Base-by-base conservation (phyloP, 306 rosid species). In the Castanea crenata region DNA sequence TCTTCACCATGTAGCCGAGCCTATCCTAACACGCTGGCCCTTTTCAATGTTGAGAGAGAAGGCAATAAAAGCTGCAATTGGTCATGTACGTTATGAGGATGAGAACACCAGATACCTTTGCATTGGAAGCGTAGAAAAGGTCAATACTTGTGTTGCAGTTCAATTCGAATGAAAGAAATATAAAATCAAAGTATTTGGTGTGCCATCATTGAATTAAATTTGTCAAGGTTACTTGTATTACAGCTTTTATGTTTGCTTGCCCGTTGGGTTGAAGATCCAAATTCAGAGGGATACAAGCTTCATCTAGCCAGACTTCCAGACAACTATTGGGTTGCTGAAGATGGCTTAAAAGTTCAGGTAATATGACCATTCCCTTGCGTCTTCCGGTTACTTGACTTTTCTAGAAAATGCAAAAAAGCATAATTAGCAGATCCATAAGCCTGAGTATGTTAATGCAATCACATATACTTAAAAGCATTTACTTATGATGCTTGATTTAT, bases 311-410 rank as follows among this genome's bases (percentile, higher is more conserved):
- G 96, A 76, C 85, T 93, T 68, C 90, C 75, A 2, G 94, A 93
- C 70, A 88, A 85, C 64, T 85, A 86, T 41, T 93, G 97, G 97
- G 34, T 93, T 8, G 91, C 96, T 41, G 96, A 92, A 87, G 97
- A 92, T 35, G 97, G 97, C 85, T 81, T 91, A 78, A 92, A 89
- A 84, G 80, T 87, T 64, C 93, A 89, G 87, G 94, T 91, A 15
- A 49, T 11, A 7, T 23, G 13, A 44, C 5, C 11, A 3, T 34
- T n/a, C n/a, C 41, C 10, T 13, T 12, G 12, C 38, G 21, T 49
- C 21, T 38, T 35, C 4, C 12, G 20, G 21, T 38, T 5, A 34
- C 35, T 5, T 34, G 35, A 34, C 35, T 34, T 34, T 34, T 34
- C 35, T 34, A 4, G 35, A 32, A 35, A 29, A 16, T 0, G 10